These are phyloP conservation scores for Rhytidiadelphus loreus DNA, from an alignment of 225 moss, liverwort and hornwort genomes.

Conservation along the genomic window DNA sequence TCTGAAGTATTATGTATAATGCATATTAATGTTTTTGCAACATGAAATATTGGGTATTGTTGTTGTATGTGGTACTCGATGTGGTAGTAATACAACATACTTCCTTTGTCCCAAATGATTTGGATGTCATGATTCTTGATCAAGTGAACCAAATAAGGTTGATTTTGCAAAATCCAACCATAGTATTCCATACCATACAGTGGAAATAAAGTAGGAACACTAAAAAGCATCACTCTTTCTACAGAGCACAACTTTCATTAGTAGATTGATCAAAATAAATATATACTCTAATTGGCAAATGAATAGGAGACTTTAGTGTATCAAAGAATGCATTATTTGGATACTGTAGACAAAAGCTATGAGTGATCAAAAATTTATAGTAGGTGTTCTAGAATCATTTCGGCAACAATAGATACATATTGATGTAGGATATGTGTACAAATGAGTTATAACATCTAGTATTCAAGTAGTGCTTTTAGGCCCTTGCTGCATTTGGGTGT, in stretches of 20 bases:
- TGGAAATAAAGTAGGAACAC: neutral
- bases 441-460: neutral
- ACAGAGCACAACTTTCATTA: rapidly evolving
- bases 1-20: no score
- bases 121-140: no score
- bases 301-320: neutral
- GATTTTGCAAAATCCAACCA: no score
- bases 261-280: neutral
- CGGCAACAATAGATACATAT: no score
- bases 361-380: no score
- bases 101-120: no score
- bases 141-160: no score
- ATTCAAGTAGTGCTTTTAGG: neutral
- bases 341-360: neutral
- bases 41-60: no score
- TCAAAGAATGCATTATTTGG: neutral
- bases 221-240: neutral
- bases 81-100: no score
- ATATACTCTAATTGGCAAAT: rapidly evolving
- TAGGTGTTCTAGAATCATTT: neutral
- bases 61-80: no score
- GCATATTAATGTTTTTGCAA: no score
- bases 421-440: neutral
- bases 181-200: no score
- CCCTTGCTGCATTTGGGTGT: rapidly evolving